These are phyloP conservation scores for Clitocybe nebularis DNA, from an alignment of 1,284 basidiomycete species.

Conservation along the genomic window DNA sequence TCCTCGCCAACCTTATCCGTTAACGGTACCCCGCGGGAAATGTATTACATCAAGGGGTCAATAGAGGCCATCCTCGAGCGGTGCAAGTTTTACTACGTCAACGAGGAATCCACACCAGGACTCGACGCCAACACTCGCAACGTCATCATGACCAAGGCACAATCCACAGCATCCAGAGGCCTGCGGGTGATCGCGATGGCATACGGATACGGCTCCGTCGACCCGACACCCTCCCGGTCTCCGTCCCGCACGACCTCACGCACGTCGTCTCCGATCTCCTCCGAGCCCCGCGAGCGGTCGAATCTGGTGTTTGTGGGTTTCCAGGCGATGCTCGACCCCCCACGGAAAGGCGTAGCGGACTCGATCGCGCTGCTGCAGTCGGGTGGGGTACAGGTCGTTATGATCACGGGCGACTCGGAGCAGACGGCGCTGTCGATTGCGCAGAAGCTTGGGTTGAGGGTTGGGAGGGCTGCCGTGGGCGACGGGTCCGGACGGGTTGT, in stretches of 20 bases:
- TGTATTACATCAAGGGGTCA: conserved; percentile 91
- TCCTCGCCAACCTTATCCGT: conserved; percentile 24
- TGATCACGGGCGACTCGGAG: conserved; percentile 97
- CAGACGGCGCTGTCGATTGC: conserved; percentile 90
- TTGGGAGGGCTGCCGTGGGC: conserved; percentile 33
- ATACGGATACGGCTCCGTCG: conserved; percentile 68
- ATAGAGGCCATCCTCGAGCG: conserved; percentile 83
- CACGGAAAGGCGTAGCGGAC: conserved; percentile 88
- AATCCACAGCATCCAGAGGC: conserved; percentile 70
- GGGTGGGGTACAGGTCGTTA: conserved; percentile 92
- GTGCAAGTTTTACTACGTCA: conserved; percentile 86
- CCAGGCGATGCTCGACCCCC: conserved; percentile 95
- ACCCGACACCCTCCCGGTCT: conserved; percentile 24
- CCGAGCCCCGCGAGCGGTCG: conserved; percentile 33
- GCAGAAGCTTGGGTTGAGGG: conserved; percentile 78
- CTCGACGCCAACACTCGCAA: conserved; percentile 68
- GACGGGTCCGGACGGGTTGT: conserved; percentile 16
- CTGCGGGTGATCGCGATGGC: conserved; percentile 90
- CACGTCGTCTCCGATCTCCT: conserved; percentile 19
- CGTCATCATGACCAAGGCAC: conserved; percentile 69
- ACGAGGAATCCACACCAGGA: conserved; percentile 76
- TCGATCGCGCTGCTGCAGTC: conserved; percentile 77
- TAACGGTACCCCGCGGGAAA: conserved; percentile 53
- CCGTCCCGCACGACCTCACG: conserved; percentile 22
- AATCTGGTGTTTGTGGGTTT: conserved; percentile 89